These are phyloP conservation scores for Hypoxylon trugodes DNA, from an alignment of 495 filamentous ascomycete species.

Conservation along the genomic window DNA sequence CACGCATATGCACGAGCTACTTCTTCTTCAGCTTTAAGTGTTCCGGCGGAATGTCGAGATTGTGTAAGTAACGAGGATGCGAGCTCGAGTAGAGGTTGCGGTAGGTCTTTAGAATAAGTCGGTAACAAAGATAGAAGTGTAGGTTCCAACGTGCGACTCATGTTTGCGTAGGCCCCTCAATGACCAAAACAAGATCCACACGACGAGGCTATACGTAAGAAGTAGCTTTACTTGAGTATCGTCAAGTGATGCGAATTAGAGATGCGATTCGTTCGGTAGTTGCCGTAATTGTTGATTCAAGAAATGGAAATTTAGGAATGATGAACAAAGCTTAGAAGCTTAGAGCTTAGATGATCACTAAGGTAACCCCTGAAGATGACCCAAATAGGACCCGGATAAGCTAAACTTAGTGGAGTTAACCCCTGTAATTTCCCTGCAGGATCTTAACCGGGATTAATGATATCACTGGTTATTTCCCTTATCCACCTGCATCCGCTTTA, in stretches of 20 bases:
- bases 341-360: constrained; percentile 14
- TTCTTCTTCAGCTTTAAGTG: constrained; percentile 87
- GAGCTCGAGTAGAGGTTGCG: constrained; percentile 76
- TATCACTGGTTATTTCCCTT: constrained; percentile 6
- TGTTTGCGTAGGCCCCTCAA: constrained; percentile 38
- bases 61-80: constrained; percentile 85
- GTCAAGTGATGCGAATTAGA: background rate
- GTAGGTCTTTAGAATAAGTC: constrained; percentile 74
- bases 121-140: constrained; percentile 80
- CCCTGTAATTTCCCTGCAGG: constrained; percentile 26
- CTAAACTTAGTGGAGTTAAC: constrained; percentile 22
- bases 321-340: constrained; percentile 4
- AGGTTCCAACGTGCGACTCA: constrained; percentile 81
- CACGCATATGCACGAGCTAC: constrained; percentile 87
- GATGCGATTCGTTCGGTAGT: background rate
- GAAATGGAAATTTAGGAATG: constrained; percentile 5
- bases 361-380: constrained; percentile 12
- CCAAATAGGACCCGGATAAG: constrained; percentile 1
- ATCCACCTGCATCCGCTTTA: constrained; percentile 20
- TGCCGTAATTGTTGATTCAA: background rate
- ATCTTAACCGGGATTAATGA: constrained; percentile 11
- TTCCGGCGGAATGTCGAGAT: constrained; percentile 80
- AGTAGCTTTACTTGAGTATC: background rate
- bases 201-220: background rate
- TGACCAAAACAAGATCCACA: background rate